Conservation (phyloP, 164 flowering plant genomes). For the Echeveria elegans region DNA sequence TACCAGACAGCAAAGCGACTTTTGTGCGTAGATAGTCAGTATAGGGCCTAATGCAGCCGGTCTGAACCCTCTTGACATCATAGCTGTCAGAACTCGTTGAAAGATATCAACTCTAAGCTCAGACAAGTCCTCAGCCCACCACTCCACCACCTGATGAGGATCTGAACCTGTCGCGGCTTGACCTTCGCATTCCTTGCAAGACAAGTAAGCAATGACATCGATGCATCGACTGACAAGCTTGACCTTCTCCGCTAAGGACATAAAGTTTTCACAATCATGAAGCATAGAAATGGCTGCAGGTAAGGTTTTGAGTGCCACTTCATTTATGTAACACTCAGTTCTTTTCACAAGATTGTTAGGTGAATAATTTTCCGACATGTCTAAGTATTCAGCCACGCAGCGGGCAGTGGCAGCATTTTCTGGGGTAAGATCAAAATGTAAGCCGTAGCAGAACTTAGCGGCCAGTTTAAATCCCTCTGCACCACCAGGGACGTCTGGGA, state of each 20-base stretch:
- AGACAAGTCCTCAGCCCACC: constrained; percentile 82
- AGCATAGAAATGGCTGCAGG: constrained; percentile 63
- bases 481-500: constrained; percentile 79
- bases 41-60: constrained; percentile 76
- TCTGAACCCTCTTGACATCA: constrained; percentile 81
- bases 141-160: constrained; percentile 51
- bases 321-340: constrained; percentile 66
- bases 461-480: constrained; percentile 79
- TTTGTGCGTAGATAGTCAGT: constrained; percentile 88
- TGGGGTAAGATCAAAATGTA: constrained; percentile 70
- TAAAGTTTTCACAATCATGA: constrained; percentile 43
- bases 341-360: constrained; percentile 63
- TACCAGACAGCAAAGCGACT: constrained; percentile 93
- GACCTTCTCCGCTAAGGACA: constrained; percentile 70
- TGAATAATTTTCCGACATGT: constrained; percentile 86
- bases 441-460: constrained; percentile 87
- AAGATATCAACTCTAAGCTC: constrained; percentile 68
- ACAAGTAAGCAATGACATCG: constrained; percentile 60
- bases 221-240: constrained; percentile 72
- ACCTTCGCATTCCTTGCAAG: constrained; percentile 64
- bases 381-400: constrained; percentile 79
- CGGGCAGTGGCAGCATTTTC: constrained; percentile 79
- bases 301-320: constrained; percentile 66
- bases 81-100: constrained; percentile 70
- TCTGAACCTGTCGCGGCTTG: constrained; percentile 20